phyloP scores from a whole-genome alignment of 2,329 filamentous ascomycete genomes.

The Diaporthe citri region DNA sequence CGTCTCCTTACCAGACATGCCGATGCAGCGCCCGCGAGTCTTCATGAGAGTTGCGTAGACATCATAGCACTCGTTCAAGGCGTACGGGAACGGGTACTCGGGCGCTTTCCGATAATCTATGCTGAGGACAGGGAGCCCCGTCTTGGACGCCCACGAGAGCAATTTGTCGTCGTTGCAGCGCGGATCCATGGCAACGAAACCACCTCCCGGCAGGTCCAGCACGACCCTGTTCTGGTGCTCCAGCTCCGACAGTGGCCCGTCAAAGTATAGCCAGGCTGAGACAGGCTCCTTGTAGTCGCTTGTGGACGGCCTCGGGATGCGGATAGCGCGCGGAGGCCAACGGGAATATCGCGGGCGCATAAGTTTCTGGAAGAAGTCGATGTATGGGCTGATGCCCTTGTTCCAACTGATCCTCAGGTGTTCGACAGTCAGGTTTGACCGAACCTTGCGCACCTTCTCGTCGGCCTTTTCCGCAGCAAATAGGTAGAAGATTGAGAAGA shows the following conservation, averaged over 20 bases:
- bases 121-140: constrained; percentile 88
- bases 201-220: constrained; percentile 91
- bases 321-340: constrained; percentile 84
- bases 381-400: constrained; percentile 89
- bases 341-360: constrained; percentile 83
- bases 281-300: constrained; percentile 89
- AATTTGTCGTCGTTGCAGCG: constrained; percentile 94
- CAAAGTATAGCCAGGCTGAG: constrained; percentile 92
- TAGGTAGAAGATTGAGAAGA: constrained; percentile 92
- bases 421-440: constrained; percentile 88
- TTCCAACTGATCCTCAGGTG: constrained; percentile 96
- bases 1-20: constrained; percentile 73
- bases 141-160: constrained; percentile 90
- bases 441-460: constrained; percentile 93
- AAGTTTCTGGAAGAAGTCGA: constrained; percentile 78
- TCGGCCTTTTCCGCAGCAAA: constrained; percentile 94
- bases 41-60: constrained; percentile 82
- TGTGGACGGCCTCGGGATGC: constrained; percentile 83
- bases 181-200: constrained; percentile 98
- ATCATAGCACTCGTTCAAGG: constrained; percentile 88
- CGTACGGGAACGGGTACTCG: constrained; percentile 87
- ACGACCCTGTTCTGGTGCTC: constrained; percentile 83
- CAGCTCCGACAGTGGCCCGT: constrained; percentile 84
- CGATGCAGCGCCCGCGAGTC: constrained; percentile 80
- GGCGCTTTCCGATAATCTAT: constrained; percentile 92